These are phyloP conservation scores for Suillus variegatus DNA, from an alignment of 768 basidiomycete genomes.

Conservation along the genomic window DNA sequence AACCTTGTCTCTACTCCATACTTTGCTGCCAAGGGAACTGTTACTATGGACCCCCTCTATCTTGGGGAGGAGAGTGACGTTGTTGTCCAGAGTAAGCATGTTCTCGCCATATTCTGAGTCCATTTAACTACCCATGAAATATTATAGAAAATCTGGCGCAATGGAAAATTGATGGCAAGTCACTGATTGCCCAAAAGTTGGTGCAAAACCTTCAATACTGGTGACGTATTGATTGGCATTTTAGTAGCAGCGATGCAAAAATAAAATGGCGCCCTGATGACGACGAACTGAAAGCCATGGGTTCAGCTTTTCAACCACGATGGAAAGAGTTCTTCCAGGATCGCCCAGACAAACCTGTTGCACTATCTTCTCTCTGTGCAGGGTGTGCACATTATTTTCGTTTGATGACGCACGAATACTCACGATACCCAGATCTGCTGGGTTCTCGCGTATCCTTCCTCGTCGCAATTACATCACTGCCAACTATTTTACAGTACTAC, in stretches of 20 bases:
- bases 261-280: slow-evolving; percentile 27
- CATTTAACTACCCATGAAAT: not conserved
- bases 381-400: slow-evolving; percentile 5
- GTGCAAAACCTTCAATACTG: slow-evolving; percentile 8
- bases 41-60: slow-evolving; percentile 52
- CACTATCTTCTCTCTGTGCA: not conserved
- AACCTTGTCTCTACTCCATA: slow-evolving; percentile 30
- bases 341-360: slow-evolving; percentile 24
- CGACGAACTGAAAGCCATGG: slow-evolving; percentile 21
- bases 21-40: slow-evolving; percentile 41
- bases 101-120: slow-evolving; percentile 5
- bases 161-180: slow-evolving; percentile 39
- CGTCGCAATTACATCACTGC: slow-evolving; percentile 17
- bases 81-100: slow-evolving; percentile 40
- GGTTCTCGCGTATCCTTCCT: not conserved
- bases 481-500: slow-evolving; percentile 33
- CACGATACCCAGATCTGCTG: not conserved
- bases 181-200: slow-evolving; percentile 56
- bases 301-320: slow-evolving; percentile 18
- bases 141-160: slow-evolving; percentile 21
- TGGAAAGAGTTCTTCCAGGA: slow-evolving; percentile 22
- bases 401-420: not conserved
- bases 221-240: not conserved
- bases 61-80: slow-evolving; percentile 32
- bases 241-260: slow-evolving; percentile 17